Evolutionary conservation across 768 basidiomycete genomes (phyloP).

Genomic region (Suillus cothurnatus): DNA sequence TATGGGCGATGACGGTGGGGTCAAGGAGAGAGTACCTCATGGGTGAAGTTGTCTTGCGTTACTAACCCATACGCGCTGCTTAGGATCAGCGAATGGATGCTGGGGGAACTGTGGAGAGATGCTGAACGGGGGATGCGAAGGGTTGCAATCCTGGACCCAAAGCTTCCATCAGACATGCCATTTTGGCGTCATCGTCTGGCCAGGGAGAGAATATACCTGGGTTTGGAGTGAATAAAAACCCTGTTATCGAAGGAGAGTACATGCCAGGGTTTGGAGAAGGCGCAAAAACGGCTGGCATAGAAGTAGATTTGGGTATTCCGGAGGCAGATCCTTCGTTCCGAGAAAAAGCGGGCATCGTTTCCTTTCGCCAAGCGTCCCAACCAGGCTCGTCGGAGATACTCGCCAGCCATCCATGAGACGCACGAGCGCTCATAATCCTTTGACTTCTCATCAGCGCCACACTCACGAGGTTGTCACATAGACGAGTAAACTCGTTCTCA

Average conservation of each 20-base stretch:
- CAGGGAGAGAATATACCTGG: conserved; percentile 55
- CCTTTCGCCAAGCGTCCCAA: conserved; percentile 62
- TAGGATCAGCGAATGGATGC: conserved; percentile 18
- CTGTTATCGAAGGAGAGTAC: conserved; percentile 24
- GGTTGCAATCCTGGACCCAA: conserved; percentile 28
- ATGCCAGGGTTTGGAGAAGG: conserved; percentile 46
- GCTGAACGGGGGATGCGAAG: conserved; percentile 27
- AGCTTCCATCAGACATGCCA: conserved; percentile 50
- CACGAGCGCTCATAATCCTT: conserved; percentile 43
- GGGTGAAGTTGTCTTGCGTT: conserved; percentile 66
- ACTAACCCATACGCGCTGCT: conserved; percentile 55
- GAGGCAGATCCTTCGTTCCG: conserved; percentile 25
- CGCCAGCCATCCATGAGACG: conserved; percentile 64
- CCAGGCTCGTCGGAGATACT: conserved; percentile 58
- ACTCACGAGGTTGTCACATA: conserved; percentile 63
- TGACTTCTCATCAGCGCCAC: conserved; percentile 49
- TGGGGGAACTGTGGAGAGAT: conserved; percentile 24
- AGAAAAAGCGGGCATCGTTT: conserved; percentile 47
- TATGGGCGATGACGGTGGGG: conserved; percentile 58
- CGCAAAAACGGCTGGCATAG: conserved; percentile 55
- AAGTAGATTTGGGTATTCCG: conserved; percentile 46
- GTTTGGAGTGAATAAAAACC: conserved; percentile 40
- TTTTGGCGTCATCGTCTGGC: conserved; percentile 44
- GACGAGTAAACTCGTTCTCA: conserved; percentile 70
- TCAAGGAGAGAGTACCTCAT: conserved; percentile 68